A percentile compares a stretch with the other conserved stretches of the same genome.
phyloP scores from a whole-genome alignment of 805 yeast species.

The Priceomyces fermenticarens region DNA sequence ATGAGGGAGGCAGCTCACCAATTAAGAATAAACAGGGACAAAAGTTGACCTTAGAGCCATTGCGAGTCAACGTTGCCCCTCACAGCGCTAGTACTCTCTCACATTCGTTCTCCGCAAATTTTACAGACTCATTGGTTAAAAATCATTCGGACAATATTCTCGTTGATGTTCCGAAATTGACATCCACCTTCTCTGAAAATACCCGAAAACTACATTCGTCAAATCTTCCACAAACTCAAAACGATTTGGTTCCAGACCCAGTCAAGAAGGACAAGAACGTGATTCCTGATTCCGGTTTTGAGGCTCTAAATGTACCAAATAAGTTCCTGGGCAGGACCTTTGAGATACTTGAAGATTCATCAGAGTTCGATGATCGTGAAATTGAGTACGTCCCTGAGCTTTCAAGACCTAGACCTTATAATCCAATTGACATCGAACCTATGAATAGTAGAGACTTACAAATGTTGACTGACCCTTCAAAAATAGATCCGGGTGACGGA shows the following conservation, averaged over 20 bases:
- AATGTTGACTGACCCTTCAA: constrained; percentile 18
- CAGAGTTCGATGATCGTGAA: constrained; percentile 31
- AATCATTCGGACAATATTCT: background rate
- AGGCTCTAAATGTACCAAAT: background rate
- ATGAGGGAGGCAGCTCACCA: too few species aligned
- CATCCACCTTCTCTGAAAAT: constrained; percentile 9
- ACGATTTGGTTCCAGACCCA: constrained; percentile 25
- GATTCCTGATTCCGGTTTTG: background rate
- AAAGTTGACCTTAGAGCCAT: too few species aligned
- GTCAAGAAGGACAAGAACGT: constrained; percentile 14
- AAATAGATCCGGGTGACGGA: too few species aligned
- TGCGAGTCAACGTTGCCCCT: too few species aligned
- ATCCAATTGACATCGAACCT: constrained; percentile 45
- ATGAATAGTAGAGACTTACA: constrained; percentile 24
- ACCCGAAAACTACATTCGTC: constrained; percentile 11
- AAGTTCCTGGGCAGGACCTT: constrained; percentile 3
- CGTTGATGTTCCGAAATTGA: constrained; percentile 1
- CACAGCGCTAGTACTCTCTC: too few species aligned
- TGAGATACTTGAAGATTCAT: constrained; percentile 15
- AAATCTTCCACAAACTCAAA: constrained; percentile 10
- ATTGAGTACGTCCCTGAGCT: constrained; percentile 48
- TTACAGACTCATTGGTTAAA: constrained; percentile 25
- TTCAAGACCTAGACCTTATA: constrained; percentile 36
- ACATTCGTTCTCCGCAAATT: too few species aligned
- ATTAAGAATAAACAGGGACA: too few species aligned